Percentiles rank a stretch among this genome's conserved stretches.
Conservation (phyloP, 2,329 filamentous ascomycete genomes). For the Penicillium sclerotigenum region DNA sequence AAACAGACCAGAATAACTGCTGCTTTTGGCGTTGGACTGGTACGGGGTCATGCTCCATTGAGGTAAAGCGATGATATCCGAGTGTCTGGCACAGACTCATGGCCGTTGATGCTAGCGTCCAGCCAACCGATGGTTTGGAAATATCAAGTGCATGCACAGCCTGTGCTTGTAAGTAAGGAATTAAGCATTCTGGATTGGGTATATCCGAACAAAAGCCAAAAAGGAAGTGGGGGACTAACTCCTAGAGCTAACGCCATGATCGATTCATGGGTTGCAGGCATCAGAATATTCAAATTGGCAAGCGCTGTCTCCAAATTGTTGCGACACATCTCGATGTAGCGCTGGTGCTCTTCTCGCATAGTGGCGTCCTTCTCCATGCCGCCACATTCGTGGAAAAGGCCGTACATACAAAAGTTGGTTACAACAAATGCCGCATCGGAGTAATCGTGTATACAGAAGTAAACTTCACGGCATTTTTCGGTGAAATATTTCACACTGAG, state of each 20-base stretch:
- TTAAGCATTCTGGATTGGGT: background rate
- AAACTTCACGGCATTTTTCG: slow-evolving; percentile 42
- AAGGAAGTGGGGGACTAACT: slow-evolving; percentile 39
- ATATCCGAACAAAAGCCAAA: background rate
- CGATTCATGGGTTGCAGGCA: slow-evolving; percentile 55
- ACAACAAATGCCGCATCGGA: slow-evolving; percentile 41
- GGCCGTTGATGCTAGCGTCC: slow-evolving; percentile 60
- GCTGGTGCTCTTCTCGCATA: slow-evolving; percentile 25
- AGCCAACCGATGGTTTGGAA: slow-evolving; percentile 61
- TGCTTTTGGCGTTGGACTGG: slow-evolving; percentile 32
- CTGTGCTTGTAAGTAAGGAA: slow-evolving; percentile 35
- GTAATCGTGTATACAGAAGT: slow-evolving; percentile 44
- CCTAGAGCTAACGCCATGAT: slow-evolving; percentile 59
- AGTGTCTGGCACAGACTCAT: slow-evolving; percentile 60
- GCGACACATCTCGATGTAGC: slow-evolving; percentile 38
- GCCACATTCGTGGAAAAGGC: slow-evolving; percentile 37
- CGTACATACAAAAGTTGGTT: slow-evolving; percentile 39
- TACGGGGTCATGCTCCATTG: slow-evolving; percentile 26
- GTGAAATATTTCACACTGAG: slow-evolving; percentile 35
- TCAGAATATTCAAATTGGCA: slow-evolving; percentile 53
- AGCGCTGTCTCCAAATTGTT: slow-evolving; percentile 47
- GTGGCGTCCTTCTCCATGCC: slow-evolving; percentile 19
- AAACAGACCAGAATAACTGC: slow-evolving; percentile 58
- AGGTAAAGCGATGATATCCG: slow-evolving; percentile 52
- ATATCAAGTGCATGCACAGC: slow-evolving; percentile 61